Conservation (phyloP, 768 basidiomycete genomes). For the Tricholoma sp. region DNA sequence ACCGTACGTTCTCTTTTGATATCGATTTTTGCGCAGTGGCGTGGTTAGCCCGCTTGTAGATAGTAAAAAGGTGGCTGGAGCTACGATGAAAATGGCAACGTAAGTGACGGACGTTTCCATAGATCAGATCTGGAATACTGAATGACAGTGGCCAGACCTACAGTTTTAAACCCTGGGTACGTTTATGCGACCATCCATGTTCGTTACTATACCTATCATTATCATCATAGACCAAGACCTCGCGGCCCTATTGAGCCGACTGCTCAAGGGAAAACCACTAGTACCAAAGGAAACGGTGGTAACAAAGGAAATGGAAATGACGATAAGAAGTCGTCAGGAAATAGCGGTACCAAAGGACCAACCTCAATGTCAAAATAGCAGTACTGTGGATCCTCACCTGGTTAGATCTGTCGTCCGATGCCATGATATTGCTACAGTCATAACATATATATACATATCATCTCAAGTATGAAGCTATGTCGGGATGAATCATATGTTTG, state of each 20-base stretch:
- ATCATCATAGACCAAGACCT: conserved; percentile 2
- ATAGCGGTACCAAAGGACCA: too few species aligned
- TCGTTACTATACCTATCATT: not conserved
- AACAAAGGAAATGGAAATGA: not conserved
- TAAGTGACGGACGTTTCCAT: not conserved
- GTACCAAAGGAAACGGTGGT: not conserved
- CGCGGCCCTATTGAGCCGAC: not conserved
- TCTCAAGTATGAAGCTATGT: too few species aligned
- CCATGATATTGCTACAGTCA: too few species aligned
- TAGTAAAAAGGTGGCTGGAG: not conserved
- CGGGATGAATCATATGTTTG: too few species aligned
- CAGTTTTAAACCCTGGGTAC: not conserved
- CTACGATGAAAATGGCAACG: not conserved
- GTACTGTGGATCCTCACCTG: too few species aligned
- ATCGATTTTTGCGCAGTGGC: not conserved
- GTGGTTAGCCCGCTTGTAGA: conserved; percentile 1
- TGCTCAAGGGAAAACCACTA: not conserved
- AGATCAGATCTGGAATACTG: not conserved
- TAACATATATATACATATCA: too few species aligned
- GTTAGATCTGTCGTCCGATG: too few species aligned
- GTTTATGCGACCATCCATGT: not conserved
- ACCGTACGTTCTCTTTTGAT: not conserved
- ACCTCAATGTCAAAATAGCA: too few species aligned
- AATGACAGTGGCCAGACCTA: not conserved
- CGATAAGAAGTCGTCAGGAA: not conserved